These are phyloP conservation scores for Rhododendron simsii DNA, from an alignment of 148 eudicot species.

Conservation along the genomic window DNA sequence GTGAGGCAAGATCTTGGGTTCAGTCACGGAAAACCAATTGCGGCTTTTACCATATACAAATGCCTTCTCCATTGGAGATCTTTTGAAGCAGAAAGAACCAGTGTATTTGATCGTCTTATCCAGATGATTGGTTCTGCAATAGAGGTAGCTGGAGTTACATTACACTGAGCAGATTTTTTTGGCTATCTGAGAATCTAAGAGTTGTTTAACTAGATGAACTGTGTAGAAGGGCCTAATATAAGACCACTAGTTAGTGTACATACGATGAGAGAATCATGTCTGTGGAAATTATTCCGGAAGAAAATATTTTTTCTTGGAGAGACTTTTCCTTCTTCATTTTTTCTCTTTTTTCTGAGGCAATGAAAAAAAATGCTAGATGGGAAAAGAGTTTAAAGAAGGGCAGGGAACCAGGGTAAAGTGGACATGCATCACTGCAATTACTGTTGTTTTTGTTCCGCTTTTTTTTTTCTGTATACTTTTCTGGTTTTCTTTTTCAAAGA, in stretches of 20 bases:
- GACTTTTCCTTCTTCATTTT: neutral
- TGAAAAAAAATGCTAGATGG: neutral
- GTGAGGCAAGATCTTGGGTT: slow-evolving; percentile 70
- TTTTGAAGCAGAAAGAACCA: slow-evolving; percentile 79
- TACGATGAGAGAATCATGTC: neutral
- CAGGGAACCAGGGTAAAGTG: neutral
- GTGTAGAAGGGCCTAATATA: neutral
- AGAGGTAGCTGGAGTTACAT: slow-evolving; percentile 46
- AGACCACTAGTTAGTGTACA: neutral
- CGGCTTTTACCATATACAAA: slow-evolving; percentile 81
- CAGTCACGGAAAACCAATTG: slow-evolving; percentile 86
- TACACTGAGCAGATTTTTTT: neutral
- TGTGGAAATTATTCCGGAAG: neutral
- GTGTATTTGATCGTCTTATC: slow-evolving; percentile 87
- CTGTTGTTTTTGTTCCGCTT: neutral
- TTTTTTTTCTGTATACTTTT: neutral
- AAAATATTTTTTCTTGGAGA: neutral
- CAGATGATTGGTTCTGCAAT: slow-evolving; percentile 71
- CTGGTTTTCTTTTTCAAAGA: neutral
- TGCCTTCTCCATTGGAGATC: slow-evolving; percentile 89
- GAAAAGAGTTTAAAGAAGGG: neutral
- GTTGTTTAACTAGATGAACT: neutral
- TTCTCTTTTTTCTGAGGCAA: neutral
- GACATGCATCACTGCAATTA: neutral
- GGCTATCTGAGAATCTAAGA: neutral